Evolutionary conservation across 768 basidiomycete species (phyloP).

Genomic region (Rhodotorula paludigena): DNA sequence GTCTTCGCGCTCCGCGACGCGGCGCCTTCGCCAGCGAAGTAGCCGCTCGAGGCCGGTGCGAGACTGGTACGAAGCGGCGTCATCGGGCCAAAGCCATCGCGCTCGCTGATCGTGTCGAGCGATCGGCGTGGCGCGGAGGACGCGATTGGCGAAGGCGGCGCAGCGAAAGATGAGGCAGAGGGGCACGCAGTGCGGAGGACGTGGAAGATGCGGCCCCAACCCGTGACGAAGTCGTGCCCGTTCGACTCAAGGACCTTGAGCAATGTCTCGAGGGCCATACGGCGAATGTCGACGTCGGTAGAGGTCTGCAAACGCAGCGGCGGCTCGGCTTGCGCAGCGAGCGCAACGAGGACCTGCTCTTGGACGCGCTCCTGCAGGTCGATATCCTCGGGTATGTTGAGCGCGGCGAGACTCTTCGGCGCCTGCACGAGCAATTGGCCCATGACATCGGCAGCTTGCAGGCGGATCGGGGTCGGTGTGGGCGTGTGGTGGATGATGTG

Average conservation of each 20-base stretch:
- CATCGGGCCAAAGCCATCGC: conserved; percentile 16
- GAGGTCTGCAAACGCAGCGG: conserved; percentile 50
- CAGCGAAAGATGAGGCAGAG: conserved; percentile 47
- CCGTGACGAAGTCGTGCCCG: conserved; percentile 82
- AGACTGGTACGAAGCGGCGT: conserved; percentile 11
- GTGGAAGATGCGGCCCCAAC: conserved; percentile 89
- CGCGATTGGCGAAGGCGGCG: conserved; percentile 11
- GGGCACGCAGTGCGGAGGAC: conserved; percentile 86
- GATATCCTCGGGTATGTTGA: conserved; percentile 53
- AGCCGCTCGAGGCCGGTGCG: neutral
- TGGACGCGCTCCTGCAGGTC: conserved; percentile 69
- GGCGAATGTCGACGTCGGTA: conserved; percentile 66
- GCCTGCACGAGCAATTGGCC: conserved; percentile 77
- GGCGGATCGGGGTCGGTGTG: conserved; percentile 68
- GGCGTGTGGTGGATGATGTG: conserved; percentile 63
- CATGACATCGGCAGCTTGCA: conserved; percentile 81
- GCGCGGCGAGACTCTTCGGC: conserved; percentile 55
- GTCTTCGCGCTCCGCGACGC: conserved; percentile 41
- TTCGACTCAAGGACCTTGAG: conserved; percentile 85
- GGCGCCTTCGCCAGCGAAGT: conserved; percentile 1
- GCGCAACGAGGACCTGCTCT: conserved; percentile 73
- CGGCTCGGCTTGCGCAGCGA: conserved; percentile 68
- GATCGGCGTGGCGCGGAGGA: neutral
- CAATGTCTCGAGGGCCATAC: conserved; percentile 82
- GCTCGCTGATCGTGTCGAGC: conserved; percentile 35